Evolutionary conservation across 352 stramenopile genomes (phyloP).

Genomic region (Thalassiosira livingstoniorum): DNA sequence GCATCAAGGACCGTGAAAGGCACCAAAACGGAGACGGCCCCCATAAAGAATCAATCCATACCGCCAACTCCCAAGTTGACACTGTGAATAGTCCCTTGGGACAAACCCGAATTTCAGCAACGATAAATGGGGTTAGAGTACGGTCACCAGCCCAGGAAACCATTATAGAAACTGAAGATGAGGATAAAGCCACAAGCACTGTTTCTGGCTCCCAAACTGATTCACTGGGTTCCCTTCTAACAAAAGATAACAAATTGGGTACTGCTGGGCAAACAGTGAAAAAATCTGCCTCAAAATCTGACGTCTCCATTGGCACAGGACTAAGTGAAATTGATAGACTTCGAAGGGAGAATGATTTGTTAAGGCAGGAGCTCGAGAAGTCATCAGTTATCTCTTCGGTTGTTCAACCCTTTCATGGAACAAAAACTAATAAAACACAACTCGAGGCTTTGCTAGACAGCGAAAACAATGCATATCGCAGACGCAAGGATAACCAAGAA

Average conservation of each 20-base stretch:
- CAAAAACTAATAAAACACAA: conserved; percentile 30
- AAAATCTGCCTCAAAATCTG: not conserved
- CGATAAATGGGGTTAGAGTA: too few relatives aligned
- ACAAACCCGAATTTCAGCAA: too few relatives aligned
- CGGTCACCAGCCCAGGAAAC: not conserved
- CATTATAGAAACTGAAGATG: conserved; percentile 1
- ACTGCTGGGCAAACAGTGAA: not conserved
- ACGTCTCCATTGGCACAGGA: conserved; percentile 22
- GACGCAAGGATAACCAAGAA: not conserved
- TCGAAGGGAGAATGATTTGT: conserved; percentile 50
- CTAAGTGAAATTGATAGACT: conserved; percentile 60
- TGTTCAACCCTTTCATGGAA: conserved; percentile 31
- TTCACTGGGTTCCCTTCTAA: conserved; percentile 54
- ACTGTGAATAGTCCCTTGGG: too few relatives aligned
- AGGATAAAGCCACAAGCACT: conserved; percentile 17
- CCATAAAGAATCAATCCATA: too few relatives aligned
- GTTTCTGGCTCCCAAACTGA: conserved; percentile 28
- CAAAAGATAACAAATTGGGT: conserved; percentile 24
- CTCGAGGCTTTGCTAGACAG: conserved; percentile 41
- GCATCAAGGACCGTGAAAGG: too few relatives aligned
- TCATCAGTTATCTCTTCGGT: conserved; percentile 29
- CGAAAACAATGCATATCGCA: not conserved
- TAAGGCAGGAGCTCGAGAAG: conserved; percentile 46
- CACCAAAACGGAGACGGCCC: too few relatives aligned
- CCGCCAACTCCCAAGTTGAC: too few relatives aligned